These are phyloP conservation scores for Lichtheimia hyalospora DNA, from an alignment of 371 early-diverging fungal species.

Conservation along the genomic window DNA sequence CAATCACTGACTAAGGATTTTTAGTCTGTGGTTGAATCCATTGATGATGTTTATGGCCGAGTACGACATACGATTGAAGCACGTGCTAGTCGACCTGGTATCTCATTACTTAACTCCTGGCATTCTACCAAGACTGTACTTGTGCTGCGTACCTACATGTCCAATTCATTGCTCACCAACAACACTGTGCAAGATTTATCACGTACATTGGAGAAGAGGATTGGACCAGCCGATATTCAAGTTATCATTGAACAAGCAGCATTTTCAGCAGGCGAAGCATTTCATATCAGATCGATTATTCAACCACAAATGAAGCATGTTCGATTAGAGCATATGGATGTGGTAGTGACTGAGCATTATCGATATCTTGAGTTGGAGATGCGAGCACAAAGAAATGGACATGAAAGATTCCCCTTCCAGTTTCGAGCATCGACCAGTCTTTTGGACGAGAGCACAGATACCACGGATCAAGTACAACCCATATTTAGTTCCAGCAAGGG, in stretches of 20 bases:
- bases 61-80: slow-evolving; percentile 41
- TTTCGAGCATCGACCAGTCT: slow-evolving; percentile 3
- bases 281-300: slow-evolving; percentile 33
- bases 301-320: slow-evolving; percentile 40
- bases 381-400: slow-evolving; percentile 31
- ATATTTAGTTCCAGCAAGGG: slow-evolving; percentile 23
- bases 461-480: slow-evolving; percentile 21
- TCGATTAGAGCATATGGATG: slow-evolving; percentile 32
- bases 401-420: slow-evolving; percentile 18
- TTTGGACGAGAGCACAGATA: background rate
- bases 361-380: slow-evolving; percentile 33
- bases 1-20: background rate
- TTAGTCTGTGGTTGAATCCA: slow-evolving; percentile 39
- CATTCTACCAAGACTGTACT: slow-evolving; percentile 28
- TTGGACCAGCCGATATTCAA: slow-evolving; percentile 34
- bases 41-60: slow-evolving; percentile 45
- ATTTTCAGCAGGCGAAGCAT: slow-evolving; percentile 42
- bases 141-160: slow-evolving; percentile 39
- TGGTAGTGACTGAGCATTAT: slow-evolving; percentile 29
- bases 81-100: slow-evolving; percentile 35
- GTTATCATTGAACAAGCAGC: slow-evolving; percentile 42
- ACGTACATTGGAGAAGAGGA: slow-evolving; percentile 37
- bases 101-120: slow-evolving; percentile 31
- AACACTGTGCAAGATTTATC: slow-evolving; percentile 38
- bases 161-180: slow-evolving; percentile 39